Conservation (phyloP, 2,329 filamentous ascomycete genomes). For the Nothophaeocryptopus gaeumannii region DNA sequence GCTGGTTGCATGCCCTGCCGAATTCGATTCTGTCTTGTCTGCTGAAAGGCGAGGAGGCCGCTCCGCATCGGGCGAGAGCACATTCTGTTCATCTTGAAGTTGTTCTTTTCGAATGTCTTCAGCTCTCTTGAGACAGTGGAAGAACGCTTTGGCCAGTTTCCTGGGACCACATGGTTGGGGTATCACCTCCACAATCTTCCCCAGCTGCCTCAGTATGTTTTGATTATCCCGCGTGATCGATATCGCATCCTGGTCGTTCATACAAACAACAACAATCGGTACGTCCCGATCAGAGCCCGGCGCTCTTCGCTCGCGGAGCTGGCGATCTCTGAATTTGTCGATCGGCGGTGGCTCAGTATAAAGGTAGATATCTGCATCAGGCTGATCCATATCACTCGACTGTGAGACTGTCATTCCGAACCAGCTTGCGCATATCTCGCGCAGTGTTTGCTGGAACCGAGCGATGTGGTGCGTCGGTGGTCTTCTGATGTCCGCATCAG, state of each 20-base stretch:
- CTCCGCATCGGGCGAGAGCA: neutral
- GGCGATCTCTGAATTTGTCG: conserved; percentile 18
- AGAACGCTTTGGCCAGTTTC: conserved; percentile 39
- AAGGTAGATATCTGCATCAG: conserved; percentile 24
- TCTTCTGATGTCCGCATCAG: neutral
- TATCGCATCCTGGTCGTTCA: conserved; percentile 34
- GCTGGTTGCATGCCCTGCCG: neutral
- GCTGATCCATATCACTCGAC: conserved; percentile 15
- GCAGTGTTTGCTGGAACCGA: conserved; percentile 22
- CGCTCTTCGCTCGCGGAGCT: conserved; percentile 5
- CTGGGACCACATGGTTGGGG: conserved; percentile 40
- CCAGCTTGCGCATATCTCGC: conserved; percentile 23
- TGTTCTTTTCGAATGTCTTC: conserved; percentile 6
- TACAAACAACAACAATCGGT: conserved; percentile 38
- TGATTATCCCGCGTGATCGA: conserved; percentile 22
- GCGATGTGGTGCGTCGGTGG: conserved; percentile 11
- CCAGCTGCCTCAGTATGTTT: conserved; percentile 17
- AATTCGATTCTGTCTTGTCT: neutral
- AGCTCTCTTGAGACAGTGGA: conserved; percentile 30
- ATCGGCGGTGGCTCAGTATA: conserved; percentile 26
- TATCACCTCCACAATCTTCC: conserved; percentile 34
- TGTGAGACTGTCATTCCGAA: conserved; percentile 24
- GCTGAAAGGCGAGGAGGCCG: neutral
- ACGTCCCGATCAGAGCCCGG: conserved; percentile 8
- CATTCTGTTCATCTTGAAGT: neutral